Conservation (phyloP, 1,284 basidiomycete genomes). For the Anthracocystis panici-leucophaei region DNA sequence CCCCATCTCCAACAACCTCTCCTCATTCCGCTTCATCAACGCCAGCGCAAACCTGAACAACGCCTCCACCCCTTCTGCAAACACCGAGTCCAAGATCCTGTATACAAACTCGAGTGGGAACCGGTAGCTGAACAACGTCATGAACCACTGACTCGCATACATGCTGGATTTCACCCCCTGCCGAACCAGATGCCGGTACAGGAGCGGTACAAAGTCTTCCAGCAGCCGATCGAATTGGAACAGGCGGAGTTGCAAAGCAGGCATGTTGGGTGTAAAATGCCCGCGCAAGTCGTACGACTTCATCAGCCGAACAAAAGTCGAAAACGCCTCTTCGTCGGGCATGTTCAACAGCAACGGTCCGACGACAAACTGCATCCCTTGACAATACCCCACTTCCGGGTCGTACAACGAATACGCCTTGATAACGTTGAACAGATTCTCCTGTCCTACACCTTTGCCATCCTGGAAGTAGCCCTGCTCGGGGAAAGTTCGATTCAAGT, state of each 20-base stretch:
- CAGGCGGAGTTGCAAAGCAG: conserved; percentile 89
- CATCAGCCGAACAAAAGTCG: conserved; percentile 96
- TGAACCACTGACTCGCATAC: conserved; percentile 96
- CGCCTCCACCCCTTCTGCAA: conserved; percentile 96
- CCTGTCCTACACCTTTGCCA: conserved; percentile 90
- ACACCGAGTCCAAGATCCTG: conserved; percentile 91
- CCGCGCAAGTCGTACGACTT: conserved; percentile 93
- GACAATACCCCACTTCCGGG: conserved; percentile 94
- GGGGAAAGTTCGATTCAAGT: conserved; percentile 93
- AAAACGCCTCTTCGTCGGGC: conserved; percentile 83
- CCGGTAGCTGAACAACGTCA: conserved; percentile 78
- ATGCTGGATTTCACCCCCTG: conserved; percentile 91
- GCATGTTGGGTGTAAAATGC: conserved; percentile 98
- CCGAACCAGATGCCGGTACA: conserved; percentile 89
- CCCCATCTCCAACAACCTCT: conserved; percentile 66
- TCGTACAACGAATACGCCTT: conserved; percentile 98
- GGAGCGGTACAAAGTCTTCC: conserved; percentile 89
- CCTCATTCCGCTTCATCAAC: conserved; percentile 88
- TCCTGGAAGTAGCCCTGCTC: conserved; percentile 91
- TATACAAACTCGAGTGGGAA: conserved; percentile 95
- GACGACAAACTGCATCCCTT: conserved; percentile 88
- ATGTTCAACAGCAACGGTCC: conserved; percentile 88
- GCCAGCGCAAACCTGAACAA: conserved; percentile 94
- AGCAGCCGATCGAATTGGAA: conserved; percentile 91
- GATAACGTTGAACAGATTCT: conserved; percentile 95